Conservation (phyloP, 163 green algal species). For the Prototheca stagnorum region DNA sequence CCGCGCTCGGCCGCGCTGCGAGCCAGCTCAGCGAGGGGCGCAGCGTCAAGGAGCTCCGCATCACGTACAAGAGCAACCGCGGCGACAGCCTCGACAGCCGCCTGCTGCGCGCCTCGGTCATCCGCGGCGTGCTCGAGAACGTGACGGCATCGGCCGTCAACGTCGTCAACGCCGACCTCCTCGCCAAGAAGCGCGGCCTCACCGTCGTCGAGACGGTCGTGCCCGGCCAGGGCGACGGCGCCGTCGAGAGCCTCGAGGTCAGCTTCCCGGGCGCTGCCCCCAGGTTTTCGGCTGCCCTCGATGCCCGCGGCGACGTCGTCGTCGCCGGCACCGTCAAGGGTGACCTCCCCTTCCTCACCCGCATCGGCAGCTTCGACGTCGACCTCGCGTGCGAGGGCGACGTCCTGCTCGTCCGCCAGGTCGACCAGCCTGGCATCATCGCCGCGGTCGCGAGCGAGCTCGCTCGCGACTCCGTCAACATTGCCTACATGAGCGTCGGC, state of each 20-base stretch:
- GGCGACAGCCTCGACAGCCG: conserved; percentile 83
- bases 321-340: conserved; percentile 61
- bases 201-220: conserved; percentile 63
- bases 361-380: conserved; percentile 59
- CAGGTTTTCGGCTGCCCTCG: conserved; percentile 54
- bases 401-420: conserved; percentile 70
- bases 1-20: conserved; percentile 53
- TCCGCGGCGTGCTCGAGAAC: conserved; percentile 72
- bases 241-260: conserved; percentile 57
- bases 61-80: conserved; percentile 60
- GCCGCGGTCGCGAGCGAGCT: conserved; percentile 56
- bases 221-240: conserved; percentile 25
- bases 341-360: conserved; percentile 59
- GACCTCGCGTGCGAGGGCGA: conserved; percentile 61
- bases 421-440: conserved; percentile 86
- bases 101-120: conserved; percentile 81
- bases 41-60: conserved; percentile 61
- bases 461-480: conserved; percentile 58
- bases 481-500: conserved; percentile 81
- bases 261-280: conserved; percentile 33
- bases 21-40: conserved; percentile 50
- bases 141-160: conserved; percentile 60
- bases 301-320: conserved; percentile 42
- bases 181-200: conserved; percentile 74
- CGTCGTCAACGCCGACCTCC: conserved; percentile 90